Percentiles rank a stretch among this genome's conserved stretches.
These are phyloP conservation scores for Lactarius sanguifluus DNA, from an alignment of 768 basidiomycete species.

Conservation along the genomic window DNA sequence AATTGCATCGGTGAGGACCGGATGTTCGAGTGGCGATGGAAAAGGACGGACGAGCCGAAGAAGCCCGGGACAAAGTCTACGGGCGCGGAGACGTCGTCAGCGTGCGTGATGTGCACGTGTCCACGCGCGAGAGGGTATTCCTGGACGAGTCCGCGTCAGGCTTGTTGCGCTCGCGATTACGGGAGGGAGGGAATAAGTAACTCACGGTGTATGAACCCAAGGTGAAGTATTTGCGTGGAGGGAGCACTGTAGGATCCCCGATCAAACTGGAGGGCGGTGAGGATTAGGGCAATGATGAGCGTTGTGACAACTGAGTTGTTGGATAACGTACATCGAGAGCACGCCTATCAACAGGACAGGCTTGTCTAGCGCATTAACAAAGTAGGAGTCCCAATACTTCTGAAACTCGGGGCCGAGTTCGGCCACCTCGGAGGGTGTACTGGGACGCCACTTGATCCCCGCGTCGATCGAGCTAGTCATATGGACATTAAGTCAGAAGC, in stretches of 20 bases:
- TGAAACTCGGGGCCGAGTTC: slow-evolving; percentile 31
- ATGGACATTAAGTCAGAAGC: not conserved
- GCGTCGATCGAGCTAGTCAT: slow-evolving; percentile 31
- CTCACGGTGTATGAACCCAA: slow-evolving; percentile 17
- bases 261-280: not conserved
- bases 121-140: slow-evolving; percentile 29
- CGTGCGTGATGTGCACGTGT: slow-evolving; percentile 29
- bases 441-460: slow-evolving; percentile 33
- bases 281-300: not conserved
- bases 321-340: slow-evolving; percentile 24
- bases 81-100: slow-evolving; percentile 30
- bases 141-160: not conserved
- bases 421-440: slow-evolving; percentile 28
- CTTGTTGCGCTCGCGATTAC: not conserved
- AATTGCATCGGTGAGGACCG: not conserved
- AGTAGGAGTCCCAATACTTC: slow-evolving; percentile 31
- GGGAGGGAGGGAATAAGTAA: not conserved
- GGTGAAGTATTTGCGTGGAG: slow-evolving; percentile 28
- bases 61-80: slow-evolving; percentile 31
- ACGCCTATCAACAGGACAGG: slow-evolving; percentile 25
- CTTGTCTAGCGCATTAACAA: slow-evolving; percentile 31
- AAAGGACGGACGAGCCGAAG: slow-evolving; percentile 35
- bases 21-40: no score
- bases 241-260: not conserved
- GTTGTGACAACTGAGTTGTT: not conserved